phyloP scores from a whole-genome alignment of 345 rosid species.

The Boechera retrofracta region DNA sequence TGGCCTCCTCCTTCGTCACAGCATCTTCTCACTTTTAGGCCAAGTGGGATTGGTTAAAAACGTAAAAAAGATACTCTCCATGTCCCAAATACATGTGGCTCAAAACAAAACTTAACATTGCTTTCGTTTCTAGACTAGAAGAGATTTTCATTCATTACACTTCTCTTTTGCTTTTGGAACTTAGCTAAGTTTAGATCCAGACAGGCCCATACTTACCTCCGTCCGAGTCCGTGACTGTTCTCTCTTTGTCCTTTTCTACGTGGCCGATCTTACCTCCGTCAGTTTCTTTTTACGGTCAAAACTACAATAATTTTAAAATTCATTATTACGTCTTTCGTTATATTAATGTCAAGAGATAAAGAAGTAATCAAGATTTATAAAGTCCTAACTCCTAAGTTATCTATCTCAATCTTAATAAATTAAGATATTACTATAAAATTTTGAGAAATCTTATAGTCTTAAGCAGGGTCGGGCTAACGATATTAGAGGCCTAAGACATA shows the following conservation, averaged over 20 bases:
- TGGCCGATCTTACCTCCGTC: conserved; percentile 17
- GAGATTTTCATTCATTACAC: conserved; percentile 21
- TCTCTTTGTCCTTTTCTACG: conserved; percentile 25
- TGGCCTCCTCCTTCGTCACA: conserved; percentile 28
- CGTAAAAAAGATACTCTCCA: conserved; percentile 30
- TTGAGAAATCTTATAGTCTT: too few species aligned
- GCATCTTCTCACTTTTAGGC: conserved; percentile 22
- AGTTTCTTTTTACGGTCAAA: not conserved
- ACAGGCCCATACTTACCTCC: not conserved
- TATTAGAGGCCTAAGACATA: too few species aligned
- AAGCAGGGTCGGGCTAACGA: too few species aligned
- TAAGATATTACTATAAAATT: too few species aligned
- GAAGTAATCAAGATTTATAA: too few species aligned
- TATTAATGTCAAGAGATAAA: too few species aligned
- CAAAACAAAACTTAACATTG: conserved; percentile 20
- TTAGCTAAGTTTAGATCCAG: conserved; percentile 34
- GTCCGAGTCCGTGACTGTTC: conserved; percentile 35
- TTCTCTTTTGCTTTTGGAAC: conserved; percentile 21
- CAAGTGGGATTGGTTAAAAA: conserved; percentile 32
- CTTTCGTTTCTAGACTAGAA: conserved; percentile 6
- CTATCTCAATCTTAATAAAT: too few species aligned
- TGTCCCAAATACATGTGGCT: conserved; percentile 32
- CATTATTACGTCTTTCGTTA: too few species aligned
- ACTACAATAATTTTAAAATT: too few species aligned
- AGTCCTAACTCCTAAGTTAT: too few species aligned